phyloP scores from a whole-genome alignment of 257 asterid species.

The Marsdenia floribunda region DNA sequence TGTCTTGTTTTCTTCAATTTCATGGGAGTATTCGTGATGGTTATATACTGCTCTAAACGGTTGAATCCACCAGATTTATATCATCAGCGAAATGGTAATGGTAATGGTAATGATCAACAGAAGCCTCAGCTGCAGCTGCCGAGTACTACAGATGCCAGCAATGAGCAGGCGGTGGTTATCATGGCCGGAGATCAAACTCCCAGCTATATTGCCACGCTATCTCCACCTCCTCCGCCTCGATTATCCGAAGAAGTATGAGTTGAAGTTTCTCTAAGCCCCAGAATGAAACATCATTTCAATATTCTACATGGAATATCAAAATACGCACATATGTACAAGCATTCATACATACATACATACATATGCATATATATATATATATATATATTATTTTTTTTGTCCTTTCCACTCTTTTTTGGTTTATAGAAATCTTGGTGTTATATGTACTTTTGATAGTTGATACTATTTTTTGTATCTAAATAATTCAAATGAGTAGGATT shows the following conservation, averaged over 20 bases:
- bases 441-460: neutral
- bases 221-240: slow-evolving; percentile 17
- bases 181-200: slow-evolving; percentile 28
- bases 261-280: too few species aligned
- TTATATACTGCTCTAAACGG: slow-evolving; percentile 12
- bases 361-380: too few species aligned
- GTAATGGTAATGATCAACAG: neutral
- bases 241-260: slow-evolving; percentile 12
- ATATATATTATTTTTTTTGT: neutral
- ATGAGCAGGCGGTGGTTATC: slow-evolving; percentile 19
- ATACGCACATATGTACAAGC: too few species aligned
- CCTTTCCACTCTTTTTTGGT: neutral
- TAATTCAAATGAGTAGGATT: neutral
- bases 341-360: too few species aligned
- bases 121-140: slow-evolving; percentile 11
- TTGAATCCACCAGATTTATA: neutral
- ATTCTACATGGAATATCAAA: neutral
- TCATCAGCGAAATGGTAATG: neutral
- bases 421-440: neutral
- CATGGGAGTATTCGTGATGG: neutral
- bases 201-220: slow-evolving; percentile 17
- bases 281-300: neutral
- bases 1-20: slow-evolving; percentile 13
- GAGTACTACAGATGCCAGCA: neutral
- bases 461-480: too few species aligned